phyloP scores from a whole-genome alignment of 1,284 basidiomycete species.

The Hypsizygus ulmarius region DNA sequence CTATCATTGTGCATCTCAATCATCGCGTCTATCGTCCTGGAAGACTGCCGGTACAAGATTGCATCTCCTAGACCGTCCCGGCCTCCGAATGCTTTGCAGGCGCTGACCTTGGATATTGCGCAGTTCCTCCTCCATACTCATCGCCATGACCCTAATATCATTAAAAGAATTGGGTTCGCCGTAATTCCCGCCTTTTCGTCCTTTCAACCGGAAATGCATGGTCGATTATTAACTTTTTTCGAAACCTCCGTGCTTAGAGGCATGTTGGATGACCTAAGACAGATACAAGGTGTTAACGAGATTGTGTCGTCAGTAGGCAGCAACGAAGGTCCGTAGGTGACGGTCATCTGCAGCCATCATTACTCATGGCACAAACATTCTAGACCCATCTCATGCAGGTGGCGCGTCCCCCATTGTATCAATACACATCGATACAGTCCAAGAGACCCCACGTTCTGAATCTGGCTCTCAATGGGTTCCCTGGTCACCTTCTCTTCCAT shows the following conservation, averaged over 20 bases:
- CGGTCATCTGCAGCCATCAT: neutral
- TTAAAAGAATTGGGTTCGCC: slow-evolving; percentile 59
- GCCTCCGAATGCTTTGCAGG: slow-evolving; percentile 67
- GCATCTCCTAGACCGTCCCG: slow-evolving; percentile 52
- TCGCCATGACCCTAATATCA: slow-evolving; percentile 46
- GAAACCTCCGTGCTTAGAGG: slow-evolving; percentile 54
- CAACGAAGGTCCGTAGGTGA: slow-evolving; percentile 12
- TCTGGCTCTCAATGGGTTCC: slow-evolving; percentile 24
- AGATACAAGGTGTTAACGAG: slow-evolving; percentile 34
- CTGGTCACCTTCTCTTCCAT: slow-evolving; percentile 26
- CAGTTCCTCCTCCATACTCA: slow-evolving; percentile 56
- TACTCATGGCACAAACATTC: neutral
- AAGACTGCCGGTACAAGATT: slow-evolving; percentile 67
- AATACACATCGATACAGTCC: slow-evolving; percentile 57
- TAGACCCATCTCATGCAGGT: slow-evolving; percentile 9
- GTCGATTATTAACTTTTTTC: slow-evolving; percentile 60
- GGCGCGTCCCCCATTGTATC: slow-evolving; percentile 43
- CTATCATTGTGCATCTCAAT: slow-evolving; percentile 59
- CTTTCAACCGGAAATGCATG: slow-evolving; percentile 57
- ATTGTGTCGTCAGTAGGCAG: neutral
- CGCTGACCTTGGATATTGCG: slow-evolving; percentile 59
- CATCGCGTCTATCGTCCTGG: slow-evolving; percentile 57
- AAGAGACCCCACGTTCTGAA: slow-evolving; percentile 28
- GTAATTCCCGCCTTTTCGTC: slow-evolving; percentile 67
- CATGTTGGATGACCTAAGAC: slow-evolving; percentile 45